phyloP scores from a whole-genome alignment of 306 rosid genomes.

The Malus asiatica region DNA sequence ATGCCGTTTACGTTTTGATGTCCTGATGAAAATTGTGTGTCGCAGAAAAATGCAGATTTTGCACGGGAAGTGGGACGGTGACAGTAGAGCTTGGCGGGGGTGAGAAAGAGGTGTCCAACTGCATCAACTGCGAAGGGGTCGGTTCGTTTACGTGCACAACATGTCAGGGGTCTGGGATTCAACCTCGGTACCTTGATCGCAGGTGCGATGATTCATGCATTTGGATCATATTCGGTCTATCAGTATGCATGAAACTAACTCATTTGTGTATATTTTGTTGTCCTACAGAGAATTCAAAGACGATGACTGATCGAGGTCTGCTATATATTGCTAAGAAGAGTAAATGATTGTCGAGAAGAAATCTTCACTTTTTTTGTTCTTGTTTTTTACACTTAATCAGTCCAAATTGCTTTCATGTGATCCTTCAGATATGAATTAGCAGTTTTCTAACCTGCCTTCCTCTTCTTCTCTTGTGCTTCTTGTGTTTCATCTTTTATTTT shows the following conservation, averaged over 20 bases:
- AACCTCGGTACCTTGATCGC: slow-evolving; percentile 97
- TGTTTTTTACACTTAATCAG: too few species aligned
- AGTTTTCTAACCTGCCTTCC: too few species aligned
- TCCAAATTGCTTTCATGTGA: too few species aligned
- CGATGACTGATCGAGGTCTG: slow-evolving; percentile 45
- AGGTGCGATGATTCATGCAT: slow-evolving; percentile 31
- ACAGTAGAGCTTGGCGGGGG: slow-evolving; percentile 76
- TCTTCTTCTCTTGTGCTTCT: too few species aligned
- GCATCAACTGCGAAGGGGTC: slow-evolving; percentile 83
- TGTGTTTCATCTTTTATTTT: too few species aligned
- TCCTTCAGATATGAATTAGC: too few species aligned
- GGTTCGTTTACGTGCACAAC: slow-evolving; percentile 92
- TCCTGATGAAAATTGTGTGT: neutral
- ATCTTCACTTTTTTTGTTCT: too few species aligned
- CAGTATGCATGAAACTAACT: neutral
- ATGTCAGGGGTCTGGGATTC: slow-evolving; percentile 94
- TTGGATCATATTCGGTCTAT: neutral
- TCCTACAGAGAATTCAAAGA: slow-evolving; percentile 79
- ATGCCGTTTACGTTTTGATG: neutral
- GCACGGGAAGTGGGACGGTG: slow-evolving; percentile 64
- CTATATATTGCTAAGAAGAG: too few species aligned
- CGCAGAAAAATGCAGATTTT: slow-evolving; percentile 89
- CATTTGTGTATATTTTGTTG: slow-evolving; percentile 13
- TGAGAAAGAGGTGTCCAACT: slow-evolving; percentile 73
- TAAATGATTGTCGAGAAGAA: too few species aligned